A percentile compares a stretch with the other conserved stretches of the same genome.
phyloP scores from a whole-genome alignment of 345 rosid genomes.

The Murraya koenigii region DNA sequence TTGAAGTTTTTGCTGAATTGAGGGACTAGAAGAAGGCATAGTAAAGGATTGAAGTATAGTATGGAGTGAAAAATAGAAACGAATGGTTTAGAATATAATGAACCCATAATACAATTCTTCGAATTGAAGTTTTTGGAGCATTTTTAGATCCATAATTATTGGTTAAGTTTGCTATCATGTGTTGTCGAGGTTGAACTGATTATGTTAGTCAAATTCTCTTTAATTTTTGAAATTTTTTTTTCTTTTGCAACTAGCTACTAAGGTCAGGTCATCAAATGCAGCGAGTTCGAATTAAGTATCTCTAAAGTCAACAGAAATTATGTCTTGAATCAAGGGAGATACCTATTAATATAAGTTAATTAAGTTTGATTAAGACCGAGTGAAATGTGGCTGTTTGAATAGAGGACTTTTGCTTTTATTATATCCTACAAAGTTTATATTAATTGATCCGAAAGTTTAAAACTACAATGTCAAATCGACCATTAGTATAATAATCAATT shows the following conservation, averaged over 20 bases:
- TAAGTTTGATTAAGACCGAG: too few relatives aligned
- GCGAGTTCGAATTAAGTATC: neutral
- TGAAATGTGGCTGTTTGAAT: too few relatives aligned
- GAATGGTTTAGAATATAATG: neutral
- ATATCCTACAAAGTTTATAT: too few relatives aligned
- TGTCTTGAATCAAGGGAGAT: too few relatives aligned
- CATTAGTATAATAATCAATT: too few relatives aligned
- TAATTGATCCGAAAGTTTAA: too few relatives aligned
- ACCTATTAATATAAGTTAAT: too few relatives aligned
- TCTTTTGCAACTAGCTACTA: neutral
- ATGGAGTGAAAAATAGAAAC: too few relatives aligned
- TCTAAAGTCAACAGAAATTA: neutral
- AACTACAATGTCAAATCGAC: too few relatives aligned
- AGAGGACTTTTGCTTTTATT: too few relatives aligned
- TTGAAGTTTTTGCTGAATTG: conserved; percentile 8
- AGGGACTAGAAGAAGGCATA: conserved; percentile 13
- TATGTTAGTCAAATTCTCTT: neutral
- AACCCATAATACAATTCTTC: neutral
- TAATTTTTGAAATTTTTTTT: neutral
- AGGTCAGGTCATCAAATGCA: neutral
- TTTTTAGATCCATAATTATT: neutral
- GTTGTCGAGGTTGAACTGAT: neutral
- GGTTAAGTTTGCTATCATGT: neutral
- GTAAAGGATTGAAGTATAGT: neutral
- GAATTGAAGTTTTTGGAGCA: neutral